Conservation (phyloP, 371 early-diverging fungal species). For the Circinella minor region DNA sequence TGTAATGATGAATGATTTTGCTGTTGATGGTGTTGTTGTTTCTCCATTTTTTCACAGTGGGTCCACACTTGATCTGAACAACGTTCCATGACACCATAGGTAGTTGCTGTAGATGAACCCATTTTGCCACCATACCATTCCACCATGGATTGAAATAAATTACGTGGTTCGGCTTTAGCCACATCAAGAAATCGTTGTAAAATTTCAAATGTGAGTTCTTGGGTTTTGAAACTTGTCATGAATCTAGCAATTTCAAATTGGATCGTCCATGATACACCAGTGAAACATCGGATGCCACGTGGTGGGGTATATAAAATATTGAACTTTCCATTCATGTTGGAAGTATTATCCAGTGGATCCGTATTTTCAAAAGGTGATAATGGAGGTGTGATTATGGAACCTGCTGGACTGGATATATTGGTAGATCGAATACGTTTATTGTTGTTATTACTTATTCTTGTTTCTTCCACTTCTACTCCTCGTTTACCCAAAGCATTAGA, state of each 20-base stretch:
- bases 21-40: not conserved
- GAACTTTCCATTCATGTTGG: not conserved
- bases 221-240: slow-evolving; percentile 19
- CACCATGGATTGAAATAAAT: slow-evolving; percentile 33
- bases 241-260: slow-evolving; percentile 45
- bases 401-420: not conserved
- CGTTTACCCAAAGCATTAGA: not conserved
- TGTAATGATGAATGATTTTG: too few relatives aligned
- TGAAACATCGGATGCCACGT: slow-evolving; percentile 16
- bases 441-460: not conserved
- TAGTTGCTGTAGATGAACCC: not conserved
- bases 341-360: slow-evolving; percentile 8
- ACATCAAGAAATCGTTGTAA: slow-evolving; percentile 30
- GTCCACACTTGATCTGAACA: slow-evolving; percentile 42
- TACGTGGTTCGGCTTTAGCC: slow-evolving; percentile 24
- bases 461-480: not conserved
- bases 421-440: slow-evolving; percentile 15
- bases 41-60: slow-evolving; percentile 17
- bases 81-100: slow-evolving; percentile 29
- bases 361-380: slow-evolving; percentile 19
- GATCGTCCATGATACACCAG: slow-evolving; percentile 27
- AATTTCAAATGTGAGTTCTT: slow-evolving; percentile 31
- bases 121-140: slow-evolving; percentile 29
- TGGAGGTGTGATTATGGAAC: slow-evolving; percentile 21
- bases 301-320: slow-evolving; percentile 17